Evolutionary conservation across 495 filamentous ascomycete species (phyloP).

Genomic region (Talaromyces proteolyticus): DNA sequence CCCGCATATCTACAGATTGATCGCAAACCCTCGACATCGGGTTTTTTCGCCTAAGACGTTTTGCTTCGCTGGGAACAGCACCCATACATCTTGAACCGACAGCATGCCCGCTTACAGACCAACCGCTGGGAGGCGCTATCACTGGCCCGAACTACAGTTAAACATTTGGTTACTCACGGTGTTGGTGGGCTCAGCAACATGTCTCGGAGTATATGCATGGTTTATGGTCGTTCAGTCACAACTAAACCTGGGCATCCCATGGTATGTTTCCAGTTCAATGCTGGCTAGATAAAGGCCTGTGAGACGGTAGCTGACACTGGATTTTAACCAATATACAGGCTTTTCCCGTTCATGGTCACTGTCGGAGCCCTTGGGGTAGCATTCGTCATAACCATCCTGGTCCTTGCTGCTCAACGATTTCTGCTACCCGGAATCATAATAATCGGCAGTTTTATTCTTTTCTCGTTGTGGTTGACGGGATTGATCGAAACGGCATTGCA

Average conservation of each 20-base stretch:
- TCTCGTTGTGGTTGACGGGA: conserved; percentile 86
- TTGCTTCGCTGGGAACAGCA: too few species aligned
- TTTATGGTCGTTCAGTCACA: conserved; percentile 77
- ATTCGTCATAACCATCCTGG: conserved; percentile 67
- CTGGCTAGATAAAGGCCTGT: too few species aligned
- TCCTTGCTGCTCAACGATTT: conserved; percentile 68
- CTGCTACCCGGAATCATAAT: conserved; percentile 88
- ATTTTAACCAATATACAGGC: too few species aligned
- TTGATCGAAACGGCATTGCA: conserved; percentile 86
- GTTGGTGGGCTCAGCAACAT: conserved; percentile 67
- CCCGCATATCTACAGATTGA: too few species aligned
- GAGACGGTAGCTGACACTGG: too few species aligned
- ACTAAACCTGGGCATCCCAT: conserved; percentile 68
- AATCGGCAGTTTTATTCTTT: conserved; percentile 86
- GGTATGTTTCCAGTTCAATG: conserved; percentile 65
- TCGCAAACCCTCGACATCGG: too few species aligned
- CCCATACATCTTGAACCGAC: not conserved
- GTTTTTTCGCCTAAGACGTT: too few species aligned
- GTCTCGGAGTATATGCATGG: conserved; percentile 79
- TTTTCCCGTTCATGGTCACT: conserved; percentile 88
- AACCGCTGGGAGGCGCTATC: conserved; percentile 58
- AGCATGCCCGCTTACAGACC: conserved; percentile 5
- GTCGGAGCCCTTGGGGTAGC: conserved; percentile 60
- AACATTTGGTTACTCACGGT: conserved; percentile 92
- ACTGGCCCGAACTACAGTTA: conserved; percentile 90